Evolutionary conservation across 2,329 filamentous ascomycete genomes (phyloP).

Genomic region (Aspergillus persii): DNA sequence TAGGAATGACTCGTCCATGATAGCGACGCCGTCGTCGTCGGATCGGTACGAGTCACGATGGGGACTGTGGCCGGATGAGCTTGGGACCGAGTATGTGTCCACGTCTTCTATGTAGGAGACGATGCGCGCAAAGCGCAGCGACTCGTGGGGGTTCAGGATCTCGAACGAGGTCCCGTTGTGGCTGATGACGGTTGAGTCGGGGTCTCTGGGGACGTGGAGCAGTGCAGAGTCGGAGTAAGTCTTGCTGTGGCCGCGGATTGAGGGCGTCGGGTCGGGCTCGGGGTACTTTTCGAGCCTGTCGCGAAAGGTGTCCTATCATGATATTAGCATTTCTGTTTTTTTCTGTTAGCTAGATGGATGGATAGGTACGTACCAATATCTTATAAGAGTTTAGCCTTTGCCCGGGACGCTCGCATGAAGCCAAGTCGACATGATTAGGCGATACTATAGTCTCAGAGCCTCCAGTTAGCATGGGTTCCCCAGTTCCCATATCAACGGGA

Average conservation of each 20-base stretch:
- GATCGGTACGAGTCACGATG: constrained; percentile 23
- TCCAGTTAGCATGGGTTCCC: not conserved
- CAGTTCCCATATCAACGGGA: not conserved
- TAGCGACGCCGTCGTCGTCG: not conserved
- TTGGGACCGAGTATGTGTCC: constrained; percentile 22
- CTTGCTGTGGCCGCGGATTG: constrained; percentile 17
- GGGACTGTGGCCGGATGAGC: constrained; percentile 21
- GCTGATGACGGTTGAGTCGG: constrained; percentile 26
- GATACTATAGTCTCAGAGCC: constrained; percentile 10
- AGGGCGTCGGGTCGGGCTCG: constrained; percentile 19
- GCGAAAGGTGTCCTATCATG: constrained; percentile 31
- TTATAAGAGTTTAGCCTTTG: constrained; percentile 12
- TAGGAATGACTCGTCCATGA: not conserved
- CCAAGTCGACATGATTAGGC: constrained; percentile 9
- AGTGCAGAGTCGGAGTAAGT: constrained; percentile 28
- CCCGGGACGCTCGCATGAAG: not conserved
- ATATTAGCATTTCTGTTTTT: not conserved
- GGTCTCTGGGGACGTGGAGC: constrained; percentile 20
- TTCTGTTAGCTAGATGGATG: not conserved
- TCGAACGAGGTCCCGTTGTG: constrained; percentile 38
- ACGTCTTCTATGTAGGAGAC: constrained; percentile 37
- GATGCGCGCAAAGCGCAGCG: constrained; percentile 34
- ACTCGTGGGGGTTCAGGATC: constrained; percentile 39
- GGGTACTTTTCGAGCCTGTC: constrained; percentile 25
- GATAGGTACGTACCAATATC: constrained; percentile 13